phyloP scores from a whole-genome alignment of 1,284 basidiomycete genomes.

The Xerocomus minutiporus region DNA sequence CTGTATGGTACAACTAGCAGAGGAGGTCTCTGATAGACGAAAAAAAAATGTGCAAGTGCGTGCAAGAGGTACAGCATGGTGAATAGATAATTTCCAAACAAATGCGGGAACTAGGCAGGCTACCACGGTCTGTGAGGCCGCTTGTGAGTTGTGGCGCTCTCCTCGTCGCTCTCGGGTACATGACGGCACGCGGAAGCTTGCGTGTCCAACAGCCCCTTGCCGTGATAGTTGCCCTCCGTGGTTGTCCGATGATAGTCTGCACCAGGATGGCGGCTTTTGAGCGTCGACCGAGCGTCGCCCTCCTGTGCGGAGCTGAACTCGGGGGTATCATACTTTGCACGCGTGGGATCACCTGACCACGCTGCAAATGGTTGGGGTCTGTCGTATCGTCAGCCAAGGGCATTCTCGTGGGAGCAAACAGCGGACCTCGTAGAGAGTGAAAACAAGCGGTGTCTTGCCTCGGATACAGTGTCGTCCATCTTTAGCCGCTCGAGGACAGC shows the following conservation, averaged over 20 bases:
- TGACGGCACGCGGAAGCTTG: slow-evolving; percentile 18
- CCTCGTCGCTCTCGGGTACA: slow-evolving; percentile 26
- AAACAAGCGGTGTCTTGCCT: slow-evolving; percentile 35
- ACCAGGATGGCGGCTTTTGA: slow-evolving; percentile 11
- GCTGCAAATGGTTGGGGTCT: slow-evolving; percentile 26
- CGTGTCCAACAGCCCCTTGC: slow-evolving; percentile 21
- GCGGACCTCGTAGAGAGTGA: slow-evolving; percentile 27
- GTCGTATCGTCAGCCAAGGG: slow-evolving; percentile 5
- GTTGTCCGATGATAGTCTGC: slow-evolving; percentile 15
- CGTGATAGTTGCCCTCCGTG: slow-evolving; percentile 7
- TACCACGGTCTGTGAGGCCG: slow-evolving; percentile 36
- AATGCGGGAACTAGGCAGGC: neutral
- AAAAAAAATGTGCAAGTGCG: neutral
- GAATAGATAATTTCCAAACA: neutral
- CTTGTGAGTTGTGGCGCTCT: slow-evolving; percentile 14
- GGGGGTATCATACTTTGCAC: slow-evolving; percentile 7
- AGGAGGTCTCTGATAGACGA: neutral
- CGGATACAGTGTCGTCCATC: slow-evolving; percentile 41
- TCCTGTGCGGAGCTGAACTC: slow-evolving; percentile 25
- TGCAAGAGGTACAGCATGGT: neutral
- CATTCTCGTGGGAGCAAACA: neutral
- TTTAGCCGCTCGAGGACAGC: slow-evolving; percentile 57
- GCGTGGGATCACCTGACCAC: slow-evolving; percentile 23
- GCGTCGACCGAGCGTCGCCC: slow-evolving; percentile 18
- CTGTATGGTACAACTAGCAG: slow-evolving; percentile 22